Percentiles rank a stretch among this genome's conserved stretches.
Conservation (phyloP, 176 grass and related monocot genomes). For the Aechmea fasciata region DNA sequence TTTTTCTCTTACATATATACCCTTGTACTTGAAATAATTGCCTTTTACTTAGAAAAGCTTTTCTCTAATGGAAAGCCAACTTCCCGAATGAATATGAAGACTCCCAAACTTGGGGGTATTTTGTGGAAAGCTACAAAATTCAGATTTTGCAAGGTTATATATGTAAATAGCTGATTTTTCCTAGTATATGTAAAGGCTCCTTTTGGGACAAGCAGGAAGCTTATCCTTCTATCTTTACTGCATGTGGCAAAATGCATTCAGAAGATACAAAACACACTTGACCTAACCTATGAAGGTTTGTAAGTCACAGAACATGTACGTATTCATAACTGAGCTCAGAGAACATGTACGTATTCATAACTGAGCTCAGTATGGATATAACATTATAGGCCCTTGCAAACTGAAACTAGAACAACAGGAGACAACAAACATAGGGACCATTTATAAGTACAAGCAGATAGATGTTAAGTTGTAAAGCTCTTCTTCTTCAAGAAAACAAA, state of each 20-base stretch:
- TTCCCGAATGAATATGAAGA: no score
- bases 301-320: not conserved
- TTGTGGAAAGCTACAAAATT: no score
- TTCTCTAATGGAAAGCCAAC: no score
- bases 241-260: not conserved
- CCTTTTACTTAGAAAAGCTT: no score
- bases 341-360: not conserved
- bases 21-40: no score
- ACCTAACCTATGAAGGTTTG: not conserved
- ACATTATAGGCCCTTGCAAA: not conserved
- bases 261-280: not conserved
- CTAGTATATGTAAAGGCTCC: no score
- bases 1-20: no score
- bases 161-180: no score
- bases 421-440: not conserved
- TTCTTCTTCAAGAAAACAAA: not conserved
- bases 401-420: not conserved
- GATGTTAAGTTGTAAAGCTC: not conserved
- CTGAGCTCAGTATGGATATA: not conserved
- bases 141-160: no score
- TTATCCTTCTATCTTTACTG: not conserved
- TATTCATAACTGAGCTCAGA: not conserved
- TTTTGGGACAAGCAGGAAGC: no score
- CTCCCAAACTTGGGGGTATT: no score
- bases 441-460: not conserved